phyloP scores from a whole-genome alignment of 2,329 filamentous ascomycete species.

The Cladosporium sp. region DNA sequence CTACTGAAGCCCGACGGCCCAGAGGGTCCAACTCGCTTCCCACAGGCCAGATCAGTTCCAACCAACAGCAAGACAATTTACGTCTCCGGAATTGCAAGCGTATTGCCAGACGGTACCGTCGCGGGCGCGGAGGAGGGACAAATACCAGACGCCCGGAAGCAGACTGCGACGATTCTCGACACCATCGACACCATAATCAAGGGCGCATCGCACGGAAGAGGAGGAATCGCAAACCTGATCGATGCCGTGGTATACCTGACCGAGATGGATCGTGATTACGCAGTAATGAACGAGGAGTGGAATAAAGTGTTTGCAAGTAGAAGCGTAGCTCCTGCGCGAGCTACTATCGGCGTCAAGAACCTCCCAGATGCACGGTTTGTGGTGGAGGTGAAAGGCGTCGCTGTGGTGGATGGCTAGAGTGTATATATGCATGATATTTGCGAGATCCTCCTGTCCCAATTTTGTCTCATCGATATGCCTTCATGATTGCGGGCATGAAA shows the following conservation, averaged over 20 bases:
- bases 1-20: conserved; percentile 5
- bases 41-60: conserved; percentile 13
- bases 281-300: conserved; percentile 46
- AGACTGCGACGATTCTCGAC: conserved; percentile 16
- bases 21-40: conserved; percentile 18
- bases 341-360: conserved; percentile 19
- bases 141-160: conserved; percentile 11
- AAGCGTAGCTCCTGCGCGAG: conserved; percentile 34
- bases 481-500: too few relatives aligned
- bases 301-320: conserved; percentile 41
- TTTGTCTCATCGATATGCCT: too few relatives aligned
- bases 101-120: conserved; percentile 16
- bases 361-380: conserved; percentile 6
- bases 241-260: conserved; percentile 38
- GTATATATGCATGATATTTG: too few relatives aligned
- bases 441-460: too few relatives aligned
- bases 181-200: conserved; percentile 18
- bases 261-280: conserved; percentile 41
- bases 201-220: conserved; percentile 11
- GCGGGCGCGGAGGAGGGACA: conserved; percentile 14
- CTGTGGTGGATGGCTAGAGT: neutral
- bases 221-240: conserved; percentile 16
- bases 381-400: conserved; percentile 6
- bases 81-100: conserved; percentile 17
- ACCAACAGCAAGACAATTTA: conserved; percentile 15